Percentiles rank a stretch among this genome's conserved stretches.
These are phyloP conservation scores for Diaporthe citri DNA, from an alignment of 2,329 filamentous ascomycete genomes.

Conservation along the genomic window DNA sequence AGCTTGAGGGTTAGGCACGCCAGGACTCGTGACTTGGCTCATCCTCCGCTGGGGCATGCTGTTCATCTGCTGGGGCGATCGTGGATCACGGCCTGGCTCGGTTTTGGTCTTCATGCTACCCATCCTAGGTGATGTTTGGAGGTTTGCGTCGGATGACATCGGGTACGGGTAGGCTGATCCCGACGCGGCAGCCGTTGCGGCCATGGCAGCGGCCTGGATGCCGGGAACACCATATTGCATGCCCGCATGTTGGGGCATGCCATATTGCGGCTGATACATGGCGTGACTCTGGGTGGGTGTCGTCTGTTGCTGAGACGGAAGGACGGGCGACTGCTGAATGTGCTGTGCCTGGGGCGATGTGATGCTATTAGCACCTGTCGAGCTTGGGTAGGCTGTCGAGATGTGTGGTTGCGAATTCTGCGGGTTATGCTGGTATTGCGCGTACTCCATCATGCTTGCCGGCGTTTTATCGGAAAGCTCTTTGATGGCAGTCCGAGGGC, in stretches of 20 bases:
- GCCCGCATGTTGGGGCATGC: conserved; percentile 73
- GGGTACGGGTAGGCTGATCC: conserved; percentile 79
- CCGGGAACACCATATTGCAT: conserved; percentile 89
- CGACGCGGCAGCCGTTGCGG: conserved; percentile 88
- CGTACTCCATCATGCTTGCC: conserved; percentile 78
- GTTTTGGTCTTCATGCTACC: conserved; percentile 76
- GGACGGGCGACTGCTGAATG: conserved; percentile 81
- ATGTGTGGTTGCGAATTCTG: conserved; percentile 72
- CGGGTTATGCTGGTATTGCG: conserved; percentile 78
- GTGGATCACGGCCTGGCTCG: conserved; percentile 74
- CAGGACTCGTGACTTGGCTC: conserved; percentile 80
- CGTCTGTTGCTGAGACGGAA: conserved; percentile 81
- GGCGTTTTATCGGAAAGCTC: conserved; percentile 24
- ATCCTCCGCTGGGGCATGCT: conserved; percentile 74
- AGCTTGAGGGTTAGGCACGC: conserved; percentile 78
- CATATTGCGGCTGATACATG: conserved; percentile 85
- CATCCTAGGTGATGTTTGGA: conserved; percentile 83
- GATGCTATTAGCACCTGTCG: conserved; percentile 69
- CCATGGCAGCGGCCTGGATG: conserved; percentile 93
- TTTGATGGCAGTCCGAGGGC: conserved; percentile 43
- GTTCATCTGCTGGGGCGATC: conserved; percentile 81
- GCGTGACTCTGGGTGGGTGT: conserved; percentile 75
- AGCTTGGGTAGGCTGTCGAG: conserved; percentile 72
- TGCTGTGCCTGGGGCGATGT: conserved; percentile 80
- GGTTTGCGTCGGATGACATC: conserved; percentile 77